Percentiles rank a stretch among this genome's conserved stretches.
Evolutionary conservation across 176 grass and related monocot genomes (phyloP).

Genomic region (Lolium rigidum): DNA sequence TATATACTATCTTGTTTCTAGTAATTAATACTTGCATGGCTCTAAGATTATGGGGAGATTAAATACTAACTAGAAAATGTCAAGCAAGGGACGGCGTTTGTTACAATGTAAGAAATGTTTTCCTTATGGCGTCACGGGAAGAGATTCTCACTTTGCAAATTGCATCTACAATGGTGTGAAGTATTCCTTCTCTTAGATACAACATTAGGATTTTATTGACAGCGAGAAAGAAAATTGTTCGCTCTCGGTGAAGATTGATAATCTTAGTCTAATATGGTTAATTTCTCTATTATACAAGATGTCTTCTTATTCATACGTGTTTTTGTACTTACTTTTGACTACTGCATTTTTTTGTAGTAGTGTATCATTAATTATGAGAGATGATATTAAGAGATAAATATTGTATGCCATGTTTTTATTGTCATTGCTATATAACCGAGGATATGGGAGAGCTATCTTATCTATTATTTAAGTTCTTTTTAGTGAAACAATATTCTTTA

Average conservation of each 20-base stretch:
- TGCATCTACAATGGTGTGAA: neutral
- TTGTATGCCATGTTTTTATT: neutral
- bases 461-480: neutral
- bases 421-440: neutral
- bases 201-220: neutral
- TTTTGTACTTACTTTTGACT: neutral
- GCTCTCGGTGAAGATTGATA: neutral
- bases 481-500: too few species aligned
- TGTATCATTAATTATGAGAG: neutral
- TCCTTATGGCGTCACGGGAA: neutral
- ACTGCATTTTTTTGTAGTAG: neutral
- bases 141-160: neutral
- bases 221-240: neutral
- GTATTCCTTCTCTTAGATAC: neutral
- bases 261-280: neutral
- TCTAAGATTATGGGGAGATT: neutral
- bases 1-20: neutral
- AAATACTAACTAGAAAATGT: neutral
- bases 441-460: neutral
- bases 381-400: neutral
- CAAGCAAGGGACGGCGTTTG: neutral
- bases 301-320: neutral
- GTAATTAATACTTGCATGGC: neutral
- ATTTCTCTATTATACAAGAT: neutral
- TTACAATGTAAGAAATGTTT: neutral